Evolutionary conservation across 2,329 filamentous ascomycete genomes (phyloP).

Genomic region (Exophiala sp.): DNA sequence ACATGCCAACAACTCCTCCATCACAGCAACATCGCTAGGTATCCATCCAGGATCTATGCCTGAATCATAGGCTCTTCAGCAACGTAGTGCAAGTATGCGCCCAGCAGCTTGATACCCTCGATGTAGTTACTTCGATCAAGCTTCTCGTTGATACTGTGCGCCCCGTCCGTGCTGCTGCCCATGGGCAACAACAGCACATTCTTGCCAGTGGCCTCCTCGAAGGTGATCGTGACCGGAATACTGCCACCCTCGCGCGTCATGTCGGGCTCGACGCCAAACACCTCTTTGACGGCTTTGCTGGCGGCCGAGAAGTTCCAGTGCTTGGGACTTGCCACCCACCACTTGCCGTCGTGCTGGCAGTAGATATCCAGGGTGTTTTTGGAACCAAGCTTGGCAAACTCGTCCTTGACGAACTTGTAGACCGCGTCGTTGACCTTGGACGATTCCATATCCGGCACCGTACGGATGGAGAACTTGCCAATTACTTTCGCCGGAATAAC

Average conservation of each 20-base stretch:
- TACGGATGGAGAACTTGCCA: slow-evolving; percentile 97
- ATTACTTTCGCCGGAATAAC: slow-evolving; percentile 97
- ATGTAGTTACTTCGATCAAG: slow-evolving; percentile 97
- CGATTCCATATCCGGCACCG: slow-evolving; percentile 95
- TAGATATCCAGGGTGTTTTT: slow-evolving; percentile 87
- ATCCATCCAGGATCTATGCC: not conserved
- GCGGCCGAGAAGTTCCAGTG: slow-evolving; percentile 99
- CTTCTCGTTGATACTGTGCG: slow-evolving; percentile 98
- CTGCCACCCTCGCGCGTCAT: slow-evolving; percentile 95
- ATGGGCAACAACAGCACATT: slow-evolving; percentile 94
- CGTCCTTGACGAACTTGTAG: slow-evolving; percentile 75
- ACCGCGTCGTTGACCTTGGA: slow-evolving; percentile 83
- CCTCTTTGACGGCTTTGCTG: slow-evolving; percentile 90
- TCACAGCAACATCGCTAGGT: too few relatives aligned
- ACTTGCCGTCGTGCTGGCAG: slow-evolving; percentile 88
- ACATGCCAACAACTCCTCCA: too few relatives aligned
- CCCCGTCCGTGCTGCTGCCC: slow-evolving; percentile 94
- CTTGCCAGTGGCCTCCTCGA: slow-evolving; percentile 96
- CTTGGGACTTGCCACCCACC: slow-evolving; percentile 97
- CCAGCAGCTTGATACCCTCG: slow-evolving; percentile 92
- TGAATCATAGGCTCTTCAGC: slow-evolving; percentile 71
- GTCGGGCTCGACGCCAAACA: slow-evolving; percentile 90
- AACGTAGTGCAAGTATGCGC: slow-evolving; percentile 93
- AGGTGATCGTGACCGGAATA: slow-evolving; percentile 94
- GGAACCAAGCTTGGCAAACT: slow-evolving; percentile 80